phyloP scores from a whole-genome alignment of 768 basidiomycete species.

The Russula sp. region DNA sequence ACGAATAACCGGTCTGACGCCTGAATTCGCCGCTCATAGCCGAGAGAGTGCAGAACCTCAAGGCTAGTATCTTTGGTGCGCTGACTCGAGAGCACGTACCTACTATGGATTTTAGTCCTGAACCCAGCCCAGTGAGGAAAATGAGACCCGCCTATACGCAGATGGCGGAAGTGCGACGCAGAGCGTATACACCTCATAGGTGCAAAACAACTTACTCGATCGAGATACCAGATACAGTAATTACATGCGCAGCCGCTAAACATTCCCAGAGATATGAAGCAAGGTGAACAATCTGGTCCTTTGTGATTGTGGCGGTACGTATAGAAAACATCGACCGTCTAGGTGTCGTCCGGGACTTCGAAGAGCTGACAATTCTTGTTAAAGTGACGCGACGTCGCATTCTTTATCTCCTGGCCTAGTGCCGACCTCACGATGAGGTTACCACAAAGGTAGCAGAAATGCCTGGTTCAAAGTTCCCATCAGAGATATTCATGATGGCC shows the following conservation, averaged over 20 bases:
- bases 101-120: not conserved
- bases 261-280: not conserved
- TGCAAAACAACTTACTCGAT: not conserved
- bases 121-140: not conserved
- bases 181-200: not conserved
- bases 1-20: no score
- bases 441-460: conserved; percentile 53
- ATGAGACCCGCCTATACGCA: not conserved
- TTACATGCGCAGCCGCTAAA: not conserved
- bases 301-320: no score
- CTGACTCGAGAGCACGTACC: no score
- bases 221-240: not conserved
- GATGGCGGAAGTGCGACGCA: not conserved
- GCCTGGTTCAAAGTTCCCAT: conserved; percentile 25
- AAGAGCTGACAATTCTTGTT: conserved; percentile 32
- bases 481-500: not conserved
- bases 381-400: conserved; percentile 33
- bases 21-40: no score
- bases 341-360: conserved; percentile 21
- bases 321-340: not conserved
- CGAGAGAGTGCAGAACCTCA: no score
- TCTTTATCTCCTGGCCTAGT: conserved; percentile 30
- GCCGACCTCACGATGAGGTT: conserved; percentile 40
- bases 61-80: no score
- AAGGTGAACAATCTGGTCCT: not conserved